Base-by-base conservation (phyloP, 305 asterid genomes). In the Rubia tinctorum region DNA sequence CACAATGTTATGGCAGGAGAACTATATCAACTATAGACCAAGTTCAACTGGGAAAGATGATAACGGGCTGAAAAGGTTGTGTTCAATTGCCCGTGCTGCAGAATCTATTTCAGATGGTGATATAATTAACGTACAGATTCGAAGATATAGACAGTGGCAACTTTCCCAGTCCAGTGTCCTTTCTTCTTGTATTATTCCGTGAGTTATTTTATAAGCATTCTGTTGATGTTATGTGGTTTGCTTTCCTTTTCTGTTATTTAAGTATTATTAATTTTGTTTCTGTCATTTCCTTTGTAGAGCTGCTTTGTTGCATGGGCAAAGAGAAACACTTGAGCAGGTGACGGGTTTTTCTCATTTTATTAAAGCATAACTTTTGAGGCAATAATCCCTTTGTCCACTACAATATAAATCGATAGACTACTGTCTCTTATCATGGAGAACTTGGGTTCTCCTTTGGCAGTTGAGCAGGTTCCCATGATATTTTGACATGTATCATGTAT, bases 41-140 rank as follows among this genome's bases (percentile, higher is more conserved):
- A 91, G 88, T 80, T 79, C 91, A 75, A 84, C 70, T 30, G 90
- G 87, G 78, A 89, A 85, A 84, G 96, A 92, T 86, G 97, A 92
- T 77, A 84, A 80, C 76, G 98, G 90, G 70, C 68, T 91, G 86
- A 92, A 90, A 80, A 85, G 96, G 82, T 82, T 95, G 96, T 82
- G 58, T 75, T 75, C 88, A 64, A 79, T 92, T 73, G 96, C 98
- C 68, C 88, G 81, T 69, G 93, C 98, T 79, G 98, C 98, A 23
- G 98, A 95, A 83, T 95, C 99, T 66, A 92, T 95, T 80, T 98
- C 93, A 53, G 90, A 92, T 84, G 98, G 99, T 69, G 99, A 95
- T 86, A 87, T 95, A 75, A 78, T 95, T 61, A 92, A 92, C 77
- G 97, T 92, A 67, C 99, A 95, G 84, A 92, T 95, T 68, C 86